Evolutionary conservation across 495 filamentous ascomycete species (phyloP).

Genomic region (Penicillium bialowiezense): DNA sequence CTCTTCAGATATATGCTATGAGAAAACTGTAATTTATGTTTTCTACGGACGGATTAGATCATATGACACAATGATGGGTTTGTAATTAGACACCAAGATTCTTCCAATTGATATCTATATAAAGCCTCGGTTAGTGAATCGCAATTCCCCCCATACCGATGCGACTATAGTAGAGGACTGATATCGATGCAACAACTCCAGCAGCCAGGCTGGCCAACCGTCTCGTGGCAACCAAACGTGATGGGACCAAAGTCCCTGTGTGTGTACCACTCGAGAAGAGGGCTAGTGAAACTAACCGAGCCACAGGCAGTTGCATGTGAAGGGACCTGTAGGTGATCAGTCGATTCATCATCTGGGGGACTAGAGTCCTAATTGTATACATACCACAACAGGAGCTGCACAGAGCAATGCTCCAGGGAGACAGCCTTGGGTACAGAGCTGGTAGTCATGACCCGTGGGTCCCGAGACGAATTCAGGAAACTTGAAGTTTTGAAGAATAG

Average conservation of each 20-base stretch:
- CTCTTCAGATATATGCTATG: slow-evolving; percentile 61
- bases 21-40: slow-evolving; percentile 7
- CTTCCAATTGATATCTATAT: too few relatives aligned
- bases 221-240: not conserved
- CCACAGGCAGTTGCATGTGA: not conserved
- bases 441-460: not conserved
- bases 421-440: slow-evolving; percentile 3
- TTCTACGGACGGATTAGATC: too few relatives aligned
- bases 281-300: not conserved
- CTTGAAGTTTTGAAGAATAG: not conserved
- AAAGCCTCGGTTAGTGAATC: too few relatives aligned
- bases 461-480: not conserved
- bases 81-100: too few relatives aligned
- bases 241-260: not conserved
- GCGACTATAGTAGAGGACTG: not conserved
- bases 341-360: not conserved
- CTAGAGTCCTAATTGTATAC: not conserved
- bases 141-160: too few relatives aligned
- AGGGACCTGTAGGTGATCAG: not conserved
- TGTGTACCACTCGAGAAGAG: slow-evolving; percentile 7
- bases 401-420: not conserved
- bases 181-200: slow-evolving; percentile 1
- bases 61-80: too few relatives aligned
- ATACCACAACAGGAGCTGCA: not conserved
- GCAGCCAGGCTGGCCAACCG: not conserved